Conservation (phyloP, 805 yeast species). For the Wickerhamomyces rabaulensis region DNA sequence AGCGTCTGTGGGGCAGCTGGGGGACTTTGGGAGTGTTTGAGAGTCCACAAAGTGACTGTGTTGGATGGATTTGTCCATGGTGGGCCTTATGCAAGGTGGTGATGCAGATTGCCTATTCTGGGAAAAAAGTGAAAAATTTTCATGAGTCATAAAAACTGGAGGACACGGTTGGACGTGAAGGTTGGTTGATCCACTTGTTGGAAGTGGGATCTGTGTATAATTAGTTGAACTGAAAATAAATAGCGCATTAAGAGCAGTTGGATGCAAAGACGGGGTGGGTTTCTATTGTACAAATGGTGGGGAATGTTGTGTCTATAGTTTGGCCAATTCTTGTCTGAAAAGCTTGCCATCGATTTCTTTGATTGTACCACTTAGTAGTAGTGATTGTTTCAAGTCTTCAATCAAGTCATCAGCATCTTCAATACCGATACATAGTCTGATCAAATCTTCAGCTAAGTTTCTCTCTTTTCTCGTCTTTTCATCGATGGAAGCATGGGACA, state of each 20-base stretch:
- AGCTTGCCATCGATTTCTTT: conserved; percentile 25
- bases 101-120: background rate
- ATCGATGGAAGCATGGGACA: conserved; percentile 97
- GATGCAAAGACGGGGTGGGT: background rate
- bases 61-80: background rate
- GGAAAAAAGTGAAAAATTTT: background rate
- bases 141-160: background rate
- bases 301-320: conserved; percentile 9
- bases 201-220: background rate
- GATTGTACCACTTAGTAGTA: conserved; percentile 58
- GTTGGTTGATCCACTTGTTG: background rate
- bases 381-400: conserved; percentile 70
- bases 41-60: background rate
- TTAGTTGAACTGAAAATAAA: background rate
- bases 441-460: conserved; percentile 86
- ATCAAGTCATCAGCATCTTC: conserved; percentile 79
- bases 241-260: background rate
- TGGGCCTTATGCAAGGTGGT: background rate
- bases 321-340: conserved; percentile 15
- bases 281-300: background rate
- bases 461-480: conserved; percentile 82
- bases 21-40: background rate
- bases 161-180: background rate
- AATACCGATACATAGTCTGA: conserved; percentile 87
- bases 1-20: background rate